Conservation (phyloP, 2,329 filamentous ascomycete species). For the Passalora sequoiae region DNA sequence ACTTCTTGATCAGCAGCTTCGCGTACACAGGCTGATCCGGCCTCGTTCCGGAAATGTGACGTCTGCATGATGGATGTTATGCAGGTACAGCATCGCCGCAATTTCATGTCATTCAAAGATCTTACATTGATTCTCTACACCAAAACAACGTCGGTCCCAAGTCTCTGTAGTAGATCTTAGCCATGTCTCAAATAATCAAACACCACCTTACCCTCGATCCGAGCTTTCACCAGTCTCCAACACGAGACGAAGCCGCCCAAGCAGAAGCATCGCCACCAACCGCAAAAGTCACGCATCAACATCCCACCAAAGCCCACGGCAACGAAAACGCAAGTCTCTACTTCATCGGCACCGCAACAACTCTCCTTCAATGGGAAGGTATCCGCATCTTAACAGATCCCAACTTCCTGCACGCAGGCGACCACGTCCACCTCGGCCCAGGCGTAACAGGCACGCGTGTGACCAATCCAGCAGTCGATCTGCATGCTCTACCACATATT, state of each 20-base stretch:
- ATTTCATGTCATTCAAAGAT: too few species aligned
- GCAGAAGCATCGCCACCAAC: conserved; percentile 27
- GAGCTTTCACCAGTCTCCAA: neutral
- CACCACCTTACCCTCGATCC: conserved; percentile 1
- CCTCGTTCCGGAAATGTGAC: neutral
- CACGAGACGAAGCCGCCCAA: conserved; percentile 1
- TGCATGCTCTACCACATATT: conserved; percentile 55
- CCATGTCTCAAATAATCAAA: neutral
- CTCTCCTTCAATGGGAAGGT: conserved; percentile 51
- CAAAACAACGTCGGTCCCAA: too few species aligned
- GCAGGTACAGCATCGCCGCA: neutral
- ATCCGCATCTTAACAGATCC: conserved; percentile 54
- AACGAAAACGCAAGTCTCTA: conserved; percentile 44
- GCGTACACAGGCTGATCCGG: too few species aligned
- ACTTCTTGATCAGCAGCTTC: too few species aligned
- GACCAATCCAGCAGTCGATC: conserved; percentile 57
- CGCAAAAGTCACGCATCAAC: conserved; percentile 43
- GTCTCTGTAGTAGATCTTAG: too few species aligned
- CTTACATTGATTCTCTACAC: too few species aligned
- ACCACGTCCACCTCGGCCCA: conserved; percentile 62
- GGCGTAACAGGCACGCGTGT: conserved; percentile 52
- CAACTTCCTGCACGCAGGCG: conserved; percentile 61
- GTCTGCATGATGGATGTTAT: neutral
- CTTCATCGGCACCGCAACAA: conserved; percentile 56
- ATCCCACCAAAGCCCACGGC: conserved; percentile 36